Evolutionary conservation across 2,329 filamentous ascomycete species (phyloP).

Genomic region (Torrubiellomyces zombiae): DNA sequence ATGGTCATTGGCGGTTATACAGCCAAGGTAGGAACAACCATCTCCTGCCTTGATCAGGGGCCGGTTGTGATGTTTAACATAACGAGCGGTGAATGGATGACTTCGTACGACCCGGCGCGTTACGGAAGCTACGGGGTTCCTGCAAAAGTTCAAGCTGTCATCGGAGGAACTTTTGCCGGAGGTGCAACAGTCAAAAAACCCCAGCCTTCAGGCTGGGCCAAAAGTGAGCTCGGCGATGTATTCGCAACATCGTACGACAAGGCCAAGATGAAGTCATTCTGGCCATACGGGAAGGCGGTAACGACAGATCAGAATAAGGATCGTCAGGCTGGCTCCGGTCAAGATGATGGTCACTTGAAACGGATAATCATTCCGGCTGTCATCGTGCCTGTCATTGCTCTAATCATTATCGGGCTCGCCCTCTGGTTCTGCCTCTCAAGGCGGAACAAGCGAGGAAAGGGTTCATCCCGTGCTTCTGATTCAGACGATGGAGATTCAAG

Average conservation of each 20-base stretch:
- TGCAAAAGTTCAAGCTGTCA: conserved; percentile 39
- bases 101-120: conserved; percentile 47
- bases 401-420: conserved; percentile 17
- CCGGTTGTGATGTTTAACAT: conserved; percentile 56
- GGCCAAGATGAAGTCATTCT: conserved; percentile 39
- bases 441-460: too few relatives aligned
- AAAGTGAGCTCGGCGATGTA: conserved; percentile 28
- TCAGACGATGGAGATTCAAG: conserved; percentile 26
- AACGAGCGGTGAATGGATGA: conserved; percentile 50
- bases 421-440: too few relatives aligned
- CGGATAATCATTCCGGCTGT: conserved; percentile 6
- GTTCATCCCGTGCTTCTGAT: too few relatives aligned
- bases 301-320: too few relatives aligned
- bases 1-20: conserved; percentile 55
- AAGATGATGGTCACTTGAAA: not conserved
- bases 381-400: conserved; percentile 4
- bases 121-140: conserved; percentile 56
- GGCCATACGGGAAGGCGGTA: conserved; percentile 34
- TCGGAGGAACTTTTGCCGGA: conserved; percentile 50
- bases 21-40: conserved; percentile 9
- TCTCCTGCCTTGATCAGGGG: conserved; percentile 31
- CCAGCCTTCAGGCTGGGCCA: conserved; percentile 36
- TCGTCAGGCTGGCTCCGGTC: not conserved
- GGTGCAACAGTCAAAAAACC: conserved; percentile 55
- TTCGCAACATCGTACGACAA: conserved; percentile 40